These are phyloP conservation scores for Dictyostelium gargantuum DNA, from an alignment of 208 protist genomes.

Conservation along the genomic window DNA sequence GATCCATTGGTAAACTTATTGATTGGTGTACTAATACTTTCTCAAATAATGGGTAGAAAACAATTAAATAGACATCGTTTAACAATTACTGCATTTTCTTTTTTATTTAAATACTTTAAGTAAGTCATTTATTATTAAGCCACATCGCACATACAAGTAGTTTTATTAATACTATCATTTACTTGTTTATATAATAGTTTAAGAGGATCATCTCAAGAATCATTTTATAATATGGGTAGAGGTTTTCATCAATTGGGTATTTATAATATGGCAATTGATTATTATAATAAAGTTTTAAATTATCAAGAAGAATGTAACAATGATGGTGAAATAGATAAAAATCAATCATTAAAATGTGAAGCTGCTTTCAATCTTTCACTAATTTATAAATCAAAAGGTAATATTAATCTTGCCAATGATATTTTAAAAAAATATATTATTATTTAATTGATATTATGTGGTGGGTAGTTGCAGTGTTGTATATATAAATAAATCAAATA, in stretches of 20 bases:
- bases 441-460: not conserved
- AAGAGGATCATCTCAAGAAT: not conserved
- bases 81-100: not conserved
- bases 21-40: not conserved
- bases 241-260: slow-evolving; percentile 48
- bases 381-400: slow-evolving; percentile 41
- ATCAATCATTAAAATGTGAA: slow-evolving; percentile 28
- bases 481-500: too few species aligned
- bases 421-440: slow-evolving; percentile 46
- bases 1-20: slow-evolving; percentile 27
- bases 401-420: not conserved
- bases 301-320: not conserved
- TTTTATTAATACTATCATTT: not conserved
- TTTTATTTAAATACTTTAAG: slow-evolving; percentile 23
- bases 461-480: too few species aligned
- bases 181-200: not conserved
- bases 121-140: not conserved
- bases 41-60: not conserved
- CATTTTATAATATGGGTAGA: slow-evolving; percentile 28
- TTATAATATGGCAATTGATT: not conserved
- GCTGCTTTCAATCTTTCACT: slow-evolving; percentile 48
- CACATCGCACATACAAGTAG: too few species aligned
- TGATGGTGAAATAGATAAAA: not conserved
- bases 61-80: slow-evolving; percentile 25
- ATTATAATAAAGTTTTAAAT: slow-evolving; percentile 5